Base-by-base conservation (phyloP, 371 early-diverging fungal species). In the Mortierella sp. region DNA sequence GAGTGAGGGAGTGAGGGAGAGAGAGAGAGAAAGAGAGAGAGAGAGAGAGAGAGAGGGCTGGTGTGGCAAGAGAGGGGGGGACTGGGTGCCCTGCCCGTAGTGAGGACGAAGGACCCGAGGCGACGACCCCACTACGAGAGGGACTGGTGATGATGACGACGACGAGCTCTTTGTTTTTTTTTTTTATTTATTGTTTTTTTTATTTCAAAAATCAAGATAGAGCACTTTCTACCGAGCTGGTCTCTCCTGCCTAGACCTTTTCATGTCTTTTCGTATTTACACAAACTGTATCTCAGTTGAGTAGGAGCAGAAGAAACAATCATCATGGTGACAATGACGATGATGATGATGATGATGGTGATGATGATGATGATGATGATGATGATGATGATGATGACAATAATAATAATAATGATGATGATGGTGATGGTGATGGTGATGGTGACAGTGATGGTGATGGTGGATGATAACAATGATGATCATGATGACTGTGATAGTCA, bases 71-170 rank as follows among this genome's bases (percentile, higher is more conserved):
- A 28, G 62, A 12, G n/a, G 22, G 30, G 16, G 35, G 39, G 51
- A 59, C 47, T 43, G 60, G 64, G 60, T 60, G 51, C 59, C 59
- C 52, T 55, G 28, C 28, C 55, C 28, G 11, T 55, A 24, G 55
- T 55, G 22, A 22, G 63, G 62, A 40, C 45, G 37, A 11, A 61
- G 61, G 61, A 61, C 61, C 62, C 62, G 62, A 62, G 39, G 47
- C 47, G 8, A 60, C 8, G 60, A 37, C 22, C n/a, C 58, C 6
- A 54, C 24, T 11, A 54, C 1, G 26, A n/a, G 26, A 54, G 54
- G 22, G 35, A 37, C 51, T 49, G 54, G 24, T 43, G 57, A 66
- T 54, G 67, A 59, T n/a, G 59, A 67, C 24, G 55, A 49, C 32
- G 55, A 57, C 24, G 59, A 40, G 49, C 51, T 64, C 28, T 24